phyloP scores from a whole-genome alignment of 306 rosid genomes.

The Cyclanthera cordifolia region DNA sequence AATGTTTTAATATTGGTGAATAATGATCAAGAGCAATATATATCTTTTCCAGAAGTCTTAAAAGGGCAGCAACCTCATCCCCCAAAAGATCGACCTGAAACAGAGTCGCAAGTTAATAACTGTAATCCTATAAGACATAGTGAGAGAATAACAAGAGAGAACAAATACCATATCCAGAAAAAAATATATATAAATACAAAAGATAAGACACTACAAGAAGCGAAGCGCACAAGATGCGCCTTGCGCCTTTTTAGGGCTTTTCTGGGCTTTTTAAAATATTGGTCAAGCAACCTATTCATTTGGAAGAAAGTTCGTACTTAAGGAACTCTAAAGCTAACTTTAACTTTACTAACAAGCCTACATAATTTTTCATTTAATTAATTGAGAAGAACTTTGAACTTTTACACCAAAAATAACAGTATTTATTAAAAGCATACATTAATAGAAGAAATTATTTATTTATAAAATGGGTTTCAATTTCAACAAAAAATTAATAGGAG shows the following conservation, averaged over 20 bases:
- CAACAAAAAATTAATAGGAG: neutral
- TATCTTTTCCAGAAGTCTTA: conserved; percentile 51
- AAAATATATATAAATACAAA: neutral
- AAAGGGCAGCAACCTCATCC: conserved; percentile 60
- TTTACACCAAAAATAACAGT: neutral
- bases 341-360: neutral
- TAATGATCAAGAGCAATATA: conserved; percentile 83
- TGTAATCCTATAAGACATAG: neutral
- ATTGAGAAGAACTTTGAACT: neutral
- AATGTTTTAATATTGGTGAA: conserved; percentile 84
- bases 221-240: no score
- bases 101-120: neutral
- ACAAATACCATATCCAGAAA: neutral
- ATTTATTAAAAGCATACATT: neutral
- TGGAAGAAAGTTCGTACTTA: neutral
- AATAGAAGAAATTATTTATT: neutral
- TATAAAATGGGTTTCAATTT: conserved; percentile 3
- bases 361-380: neutral
- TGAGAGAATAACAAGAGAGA: conserved; percentile 1
- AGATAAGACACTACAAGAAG: neutral
- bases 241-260: neutral
- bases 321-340: neutral
- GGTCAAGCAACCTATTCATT: conserved; percentile 3
- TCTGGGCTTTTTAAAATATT: neutral
- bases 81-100: conserved; percentile 93